phyloP scores from a whole-genome alignment of 1,284 basidiomycete species.

The Cystobasidium slooffiae region DNA sequence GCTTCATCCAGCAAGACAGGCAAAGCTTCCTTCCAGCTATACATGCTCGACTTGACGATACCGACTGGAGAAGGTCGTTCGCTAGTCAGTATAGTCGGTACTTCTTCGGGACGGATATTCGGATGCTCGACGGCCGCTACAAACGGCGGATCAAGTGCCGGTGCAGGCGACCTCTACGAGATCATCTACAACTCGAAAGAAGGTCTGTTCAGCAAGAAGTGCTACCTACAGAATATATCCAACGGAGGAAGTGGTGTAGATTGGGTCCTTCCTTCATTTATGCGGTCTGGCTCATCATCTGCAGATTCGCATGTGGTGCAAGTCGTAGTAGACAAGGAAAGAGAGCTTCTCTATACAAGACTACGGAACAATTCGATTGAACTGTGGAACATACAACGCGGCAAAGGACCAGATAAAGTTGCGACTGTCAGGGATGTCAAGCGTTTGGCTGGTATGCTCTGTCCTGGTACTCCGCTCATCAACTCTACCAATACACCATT shows the following conservation, averaged over 20 bases:
- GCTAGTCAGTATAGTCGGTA: slow-evolving; percentile 81
- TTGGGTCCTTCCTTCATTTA: slow-evolving; percentile 52
- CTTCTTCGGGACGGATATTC: slow-evolving; percentile 83
- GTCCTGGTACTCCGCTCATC: slow-evolving; percentile 47
- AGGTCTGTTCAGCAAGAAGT: slow-evolving; percentile 84
- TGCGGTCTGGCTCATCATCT: slow-evolving; percentile 55
- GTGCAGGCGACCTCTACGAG: slow-evolving; percentile 86
- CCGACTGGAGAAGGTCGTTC: slow-evolving; percentile 66
- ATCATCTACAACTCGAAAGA: slow-evolving; percentile 88
- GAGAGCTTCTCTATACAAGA: slow-evolving; percentile 75
- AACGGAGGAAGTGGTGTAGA: slow-evolving; percentile 34
- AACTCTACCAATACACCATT: slow-evolving; percentile 46
- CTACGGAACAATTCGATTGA: slow-evolving; percentile 71
- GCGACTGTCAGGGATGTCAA: slow-evolving; percentile 44
- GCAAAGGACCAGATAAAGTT: slow-evolving; percentile 35
- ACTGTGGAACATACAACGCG: slow-evolving; percentile 57
- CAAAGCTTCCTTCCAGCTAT: slow-evolving; percentile 84
- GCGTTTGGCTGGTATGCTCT: slow-evolving; percentile 44
- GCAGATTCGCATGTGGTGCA: slow-evolving; percentile 66
- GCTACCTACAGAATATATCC: slow-evolving; percentile 73
- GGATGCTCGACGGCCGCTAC: slow-evolving; percentile 61
- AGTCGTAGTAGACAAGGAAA: slow-evolving; percentile 68
- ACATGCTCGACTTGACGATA: slow-evolving; percentile 71
- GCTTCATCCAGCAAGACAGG: slow-evolving; percentile 61
- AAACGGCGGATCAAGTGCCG: slow-evolving; percentile 56